Base-by-base conservation (phyloP, 2,329 filamentous ascomycete genomes). In the Fonsecaea multimorphosa region DNA sequence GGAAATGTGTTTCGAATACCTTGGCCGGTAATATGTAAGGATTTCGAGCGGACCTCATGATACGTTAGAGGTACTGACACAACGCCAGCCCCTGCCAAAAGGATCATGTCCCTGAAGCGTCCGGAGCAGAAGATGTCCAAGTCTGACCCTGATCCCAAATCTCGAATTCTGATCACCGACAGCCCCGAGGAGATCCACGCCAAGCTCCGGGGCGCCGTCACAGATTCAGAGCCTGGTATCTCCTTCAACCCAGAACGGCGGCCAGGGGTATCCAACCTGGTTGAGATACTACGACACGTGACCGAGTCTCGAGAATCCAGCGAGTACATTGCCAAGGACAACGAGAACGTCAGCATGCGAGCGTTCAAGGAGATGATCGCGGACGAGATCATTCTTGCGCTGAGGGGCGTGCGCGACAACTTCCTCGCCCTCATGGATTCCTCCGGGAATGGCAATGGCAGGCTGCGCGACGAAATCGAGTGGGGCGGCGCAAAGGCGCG, bases 101-200 rank as follows among this genome's bases (percentile, higher is more conserved):
- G 94, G 67, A 85, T 99, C 68, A 98, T 97, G 93, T 96, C 93
- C 19, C 86, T 99, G 24, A 87, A 86, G 58, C 82, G 91, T 11
- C 94, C 95, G 0, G 80, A 66, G 27, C 67, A 71, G 77, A 99
- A 99, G 76, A 99, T 99, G 95, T 97, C 93, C 63, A 99, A 99
- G 78, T 97, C 93, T 0, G 85, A 92, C 72, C 75, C 83, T 0
- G 86, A 91, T 71, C 83, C 85, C 2, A 86, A 85, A 57, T 96
- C 92, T 7, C 86, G 92, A 19, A 96, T 99, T 71, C 80, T 95
- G 12, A 87, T 99, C 66, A 96, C 90, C 1, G 91, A 97, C 72
- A 78, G 82, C 0, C 80, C 85, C 0, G 79, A 85, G 0, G 80
- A 83, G 2, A 93, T 98, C 67, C 78, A 80, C 22, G 78, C 78